Conservation (phyloP, 2,329 filamentous ascomycete genomes). For the Exophiala sideris region DNA sequence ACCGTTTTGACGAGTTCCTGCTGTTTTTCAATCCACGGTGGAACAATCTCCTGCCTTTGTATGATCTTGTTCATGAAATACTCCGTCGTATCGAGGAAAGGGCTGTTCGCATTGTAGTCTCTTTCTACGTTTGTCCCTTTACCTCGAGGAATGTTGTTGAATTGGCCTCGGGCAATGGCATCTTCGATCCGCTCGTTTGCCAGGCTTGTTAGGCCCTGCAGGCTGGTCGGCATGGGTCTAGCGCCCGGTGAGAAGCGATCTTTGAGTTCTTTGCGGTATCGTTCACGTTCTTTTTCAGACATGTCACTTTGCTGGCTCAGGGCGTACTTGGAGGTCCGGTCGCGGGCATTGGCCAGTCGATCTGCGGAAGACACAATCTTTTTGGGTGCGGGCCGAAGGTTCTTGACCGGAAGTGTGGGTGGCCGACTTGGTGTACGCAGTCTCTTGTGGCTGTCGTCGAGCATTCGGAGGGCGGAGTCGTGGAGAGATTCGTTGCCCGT, state of each 20-base stretch:
- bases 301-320: constrained; percentile 55
- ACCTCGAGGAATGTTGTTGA: constrained; percentile 77
- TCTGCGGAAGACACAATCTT: constrained; percentile 44
- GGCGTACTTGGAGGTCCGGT: constrained; percentile 56
- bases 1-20: constrained; percentile 75
- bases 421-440: constrained; percentile 43
- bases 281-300: constrained; percentile 68
- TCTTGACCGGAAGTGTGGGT: constrained; percentile 34
- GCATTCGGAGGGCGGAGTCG: constrained; percentile 79
- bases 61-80: constrained; percentile 99
- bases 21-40: constrained; percentile 98
- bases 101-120: constrained; percentile 78
- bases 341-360: constrained; percentile 57
- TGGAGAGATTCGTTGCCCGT: constrained; percentile 69
- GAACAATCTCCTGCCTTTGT: constrained; percentile 89
- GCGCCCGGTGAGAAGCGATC: constrained; percentile 75
- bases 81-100: constrained; percentile 93
- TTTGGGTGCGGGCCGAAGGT: constrained; percentile 46
- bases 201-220: constrained; percentile 74
- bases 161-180: constrained; percentile 86
- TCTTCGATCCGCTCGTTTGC: constrained; percentile 93
- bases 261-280: constrained; percentile 67
- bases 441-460: constrained; percentile 60
- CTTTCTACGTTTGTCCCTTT: constrained; percentile 65
- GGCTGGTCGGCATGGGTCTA: constrained; percentile 68